Evolutionary conservation across 352 stramenopile species (phyloP), one percentile per base, ranked within the genome.

Genomic region (Phytophthora parvispora): DNA sequence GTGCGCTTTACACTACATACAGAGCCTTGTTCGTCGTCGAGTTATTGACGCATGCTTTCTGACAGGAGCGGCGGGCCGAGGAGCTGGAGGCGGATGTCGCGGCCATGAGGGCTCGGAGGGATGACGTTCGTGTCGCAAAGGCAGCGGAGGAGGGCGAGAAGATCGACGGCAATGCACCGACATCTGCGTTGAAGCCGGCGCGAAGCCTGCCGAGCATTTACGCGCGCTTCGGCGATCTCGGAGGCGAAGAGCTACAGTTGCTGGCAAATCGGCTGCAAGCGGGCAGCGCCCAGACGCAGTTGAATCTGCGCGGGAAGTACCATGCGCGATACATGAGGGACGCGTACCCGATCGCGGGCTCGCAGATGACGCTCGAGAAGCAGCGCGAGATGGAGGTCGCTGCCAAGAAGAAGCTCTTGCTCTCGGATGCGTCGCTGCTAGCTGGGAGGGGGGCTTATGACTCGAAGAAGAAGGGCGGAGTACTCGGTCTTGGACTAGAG

Each of bases 261-360:
- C 60, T 93, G 22, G 84, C 86, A 10, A 75, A 83, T 22, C 78
- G 64, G 28, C 64, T 78, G 28, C 65, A 89, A 29, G 36, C 70
- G 60, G 40, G 9, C 10, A 49, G n/a, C 9, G 57, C 29, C 32
- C 38, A 59, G 24, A 58, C 60, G 18, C 78, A 80, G 10, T 52
- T 87, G 13, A 90, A 94, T 60, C 78, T 75, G 10, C 59, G 69
- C 6, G 88, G 88, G 13, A 92, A 93, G 52, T 95, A 94, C 72
- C 86, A 95, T 64, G 25, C 66, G 15, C 78, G 74, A 16, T 93
- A 73, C 50, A 86, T 95, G 72, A 88, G 86, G 53, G 74, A 93
- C 51, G 63, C 69, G 52, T 95, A 89, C 49, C 88, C 86, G 36
- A 92, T 95, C 50, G 84, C 86, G 31, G 88, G 88, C 12, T 72